Evolutionary conservation across 1,139 yeast genomes (phyloP), one percentile per base, ranked within the genome.

Genomic region (Hyphopichia burtonii): DNA sequence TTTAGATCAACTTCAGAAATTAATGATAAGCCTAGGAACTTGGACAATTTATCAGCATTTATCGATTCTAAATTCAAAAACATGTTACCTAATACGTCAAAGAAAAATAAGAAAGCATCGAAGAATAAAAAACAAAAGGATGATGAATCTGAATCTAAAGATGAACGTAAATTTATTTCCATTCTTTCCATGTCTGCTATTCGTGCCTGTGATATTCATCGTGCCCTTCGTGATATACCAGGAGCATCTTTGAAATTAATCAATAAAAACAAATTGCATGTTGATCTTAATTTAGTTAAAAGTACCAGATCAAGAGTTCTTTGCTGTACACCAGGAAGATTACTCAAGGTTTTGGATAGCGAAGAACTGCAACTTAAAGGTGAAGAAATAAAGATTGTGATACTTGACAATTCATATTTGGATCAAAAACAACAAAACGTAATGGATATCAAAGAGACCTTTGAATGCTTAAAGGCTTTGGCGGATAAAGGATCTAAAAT

Each of bases 191-290:
- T 79, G 73, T 83, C 90, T 0, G 91, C 91, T 1, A 63, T 84
- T 19, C 69, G 93, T 44, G 88, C 85, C 1, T 85, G 93, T 63
- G 91, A 85, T 53, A 72, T 83, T 2, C 80, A 79, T 54, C 70
- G 93, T 43, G 81, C 83, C 1, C 76, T 83, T 10, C 73, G 76
- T 50, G 71, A 70, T 23, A 53, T 82, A 28, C 65, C 71, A 4
- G 82, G 83, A 9, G 77, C 84, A 0, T 78, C 88, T 2, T 48
- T 84, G 42, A 85, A 84, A 55, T 59, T 85, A 35, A 85, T 85
- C 54, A 77, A 79, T 52, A 86, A 85, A 60, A 85, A 86, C 58
- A 78, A 81, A 49, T 56, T 83, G 33, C 68, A 70, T 19, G 80
- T 79, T 40, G 93, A 86, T 55, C 62, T 79, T 46, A 71, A 74